Conservation (phyloP, 2,329 filamentous ascomycete species). For the Phyllosticta citribraziliensis region DNA sequence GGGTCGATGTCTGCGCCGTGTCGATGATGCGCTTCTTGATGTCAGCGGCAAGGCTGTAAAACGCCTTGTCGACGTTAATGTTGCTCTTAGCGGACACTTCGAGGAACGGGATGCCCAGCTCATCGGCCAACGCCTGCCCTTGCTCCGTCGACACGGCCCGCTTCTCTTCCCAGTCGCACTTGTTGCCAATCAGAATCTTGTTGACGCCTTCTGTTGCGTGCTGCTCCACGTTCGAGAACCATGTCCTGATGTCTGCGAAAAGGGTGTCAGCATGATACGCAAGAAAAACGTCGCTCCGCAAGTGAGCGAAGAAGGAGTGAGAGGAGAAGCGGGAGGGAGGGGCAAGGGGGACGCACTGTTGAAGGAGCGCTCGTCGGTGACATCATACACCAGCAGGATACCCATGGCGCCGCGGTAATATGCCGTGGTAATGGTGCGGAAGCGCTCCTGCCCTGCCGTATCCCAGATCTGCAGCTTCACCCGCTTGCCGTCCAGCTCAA, state of each 20-base stretch:
- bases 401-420: slow-evolving; percentile 99
- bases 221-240: slow-evolving; percentile 98
- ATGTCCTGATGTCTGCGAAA: slow-evolving; percentile 85
- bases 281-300: not conserved
- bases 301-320: not conserved
- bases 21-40: slow-evolving; percentile 99
- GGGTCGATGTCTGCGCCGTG: slow-evolving; percentile 64
- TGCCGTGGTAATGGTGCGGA: slow-evolving; percentile 96
- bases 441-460: slow-evolving; percentile 94
- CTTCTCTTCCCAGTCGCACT: slow-evolving; percentile 99
- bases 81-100: slow-evolving; percentile 98
- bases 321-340: not conserved
- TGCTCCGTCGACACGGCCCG: slow-evolving; percentile 86
- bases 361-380: slow-evolving; percentile 92
- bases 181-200: slow-evolving; percentile 99
- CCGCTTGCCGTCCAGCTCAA: slow-evolving; percentile 96
- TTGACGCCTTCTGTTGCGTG: slow-evolving; percentile 98
- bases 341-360: slow-evolving; percentile 57
- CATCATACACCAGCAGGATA: slow-evolving; percentile 94
- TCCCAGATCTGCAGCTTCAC: slow-evolving; percentile 99
- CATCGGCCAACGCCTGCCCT: slow-evolving; percentile 86
- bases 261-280: not conserved
- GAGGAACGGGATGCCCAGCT: slow-evolving; percentile 95
- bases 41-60: slow-evolving; percentile 87
- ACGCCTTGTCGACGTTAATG: slow-evolving; percentile 99